Conservation (phyloP, 2,329 filamentous ascomycete genomes). For the Sporothrix pseudoabietina region DNA sequence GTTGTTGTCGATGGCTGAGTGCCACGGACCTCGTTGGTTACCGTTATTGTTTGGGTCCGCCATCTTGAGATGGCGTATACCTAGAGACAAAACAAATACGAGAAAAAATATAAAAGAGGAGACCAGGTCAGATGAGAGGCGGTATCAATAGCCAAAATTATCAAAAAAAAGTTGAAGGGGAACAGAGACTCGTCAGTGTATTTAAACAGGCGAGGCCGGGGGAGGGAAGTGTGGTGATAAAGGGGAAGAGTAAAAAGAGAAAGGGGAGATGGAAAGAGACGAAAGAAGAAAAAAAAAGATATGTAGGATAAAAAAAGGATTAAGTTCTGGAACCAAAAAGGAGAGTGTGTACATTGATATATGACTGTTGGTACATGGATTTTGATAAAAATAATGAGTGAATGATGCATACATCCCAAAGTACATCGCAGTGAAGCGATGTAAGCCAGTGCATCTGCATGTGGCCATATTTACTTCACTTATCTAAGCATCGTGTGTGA, state of each 20-base stretch:
- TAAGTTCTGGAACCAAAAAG: not conserved
- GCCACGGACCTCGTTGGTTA: not conserved
- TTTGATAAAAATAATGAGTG: not conserved
- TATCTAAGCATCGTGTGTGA: not conserved
- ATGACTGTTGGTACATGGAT: not conserved
- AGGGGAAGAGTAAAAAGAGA: not conserved
- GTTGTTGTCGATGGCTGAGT: not conserved
- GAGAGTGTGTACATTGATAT: not conserved
- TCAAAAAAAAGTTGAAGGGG: not conserved
- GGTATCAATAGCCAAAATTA: no score
- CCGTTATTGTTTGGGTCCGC: no score
- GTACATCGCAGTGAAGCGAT: not conserved
- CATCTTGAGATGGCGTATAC: not conserved
- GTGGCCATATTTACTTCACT: no score
- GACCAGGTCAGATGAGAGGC: not conserved
- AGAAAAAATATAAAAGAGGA: not conserved
- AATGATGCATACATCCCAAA: not conserved
- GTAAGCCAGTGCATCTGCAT: not conserved
- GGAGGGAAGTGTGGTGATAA: not conserved
- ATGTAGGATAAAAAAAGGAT: not conserved
- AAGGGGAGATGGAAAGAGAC: not conserved
- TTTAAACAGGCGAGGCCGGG: not conserved
- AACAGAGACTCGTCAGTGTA: not conserved
- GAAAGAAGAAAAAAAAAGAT: not conserved
- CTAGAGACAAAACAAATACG: not conserved